Conservation (phyloP, 1,284 basidiomycete species). For the Ganoderma leucocontextum region DNA sequence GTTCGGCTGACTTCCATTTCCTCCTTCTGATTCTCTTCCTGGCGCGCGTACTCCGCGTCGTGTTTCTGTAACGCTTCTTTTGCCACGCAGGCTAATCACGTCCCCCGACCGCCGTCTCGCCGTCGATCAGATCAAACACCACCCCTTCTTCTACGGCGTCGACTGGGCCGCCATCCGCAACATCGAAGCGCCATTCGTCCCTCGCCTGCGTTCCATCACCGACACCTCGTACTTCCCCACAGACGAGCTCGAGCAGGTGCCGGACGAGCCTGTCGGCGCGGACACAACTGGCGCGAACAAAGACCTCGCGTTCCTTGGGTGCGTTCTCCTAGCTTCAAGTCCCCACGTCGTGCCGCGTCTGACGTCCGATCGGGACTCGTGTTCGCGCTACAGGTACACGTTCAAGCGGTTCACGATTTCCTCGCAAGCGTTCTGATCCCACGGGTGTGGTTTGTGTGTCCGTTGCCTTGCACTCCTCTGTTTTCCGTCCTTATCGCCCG, state of each 20-base stretch:
- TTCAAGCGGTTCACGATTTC: conserved; percentile 78
- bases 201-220: conserved; percentile 90
- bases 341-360: background rate
- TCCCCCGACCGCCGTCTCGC: conserved; percentile 83
- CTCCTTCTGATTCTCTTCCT: conserved; percentile 6
- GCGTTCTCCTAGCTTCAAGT: conserved; percentile 42
- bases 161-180: conserved; percentile 93
- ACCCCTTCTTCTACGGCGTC: conserved; percentile 97
- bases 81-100: conserved; percentile 74
- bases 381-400: conserved; percentile 64
- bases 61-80: conserved; percentile 15
- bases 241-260: conserved; percentile 90
- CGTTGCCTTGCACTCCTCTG: conserved; percentile 11
- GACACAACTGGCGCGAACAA: conserved; percentile 83
- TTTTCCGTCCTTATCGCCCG: conserved; percentile 4
- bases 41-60: conserved; percentile 6
- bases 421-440: conserved; percentile 43
- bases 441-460: background rate
- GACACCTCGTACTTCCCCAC: conserved; percentile 98
- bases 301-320: conserved; percentile 94
- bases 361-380: conserved; percentile 13
- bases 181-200: conserved; percentile 96
- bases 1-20: background rate
- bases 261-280: conserved; percentile 75
- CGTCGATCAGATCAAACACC: conserved; percentile 91